Base-by-base conservation (phyloP, 202 grass and related monocot species). In the Alloteropsis angusta region DNA sequence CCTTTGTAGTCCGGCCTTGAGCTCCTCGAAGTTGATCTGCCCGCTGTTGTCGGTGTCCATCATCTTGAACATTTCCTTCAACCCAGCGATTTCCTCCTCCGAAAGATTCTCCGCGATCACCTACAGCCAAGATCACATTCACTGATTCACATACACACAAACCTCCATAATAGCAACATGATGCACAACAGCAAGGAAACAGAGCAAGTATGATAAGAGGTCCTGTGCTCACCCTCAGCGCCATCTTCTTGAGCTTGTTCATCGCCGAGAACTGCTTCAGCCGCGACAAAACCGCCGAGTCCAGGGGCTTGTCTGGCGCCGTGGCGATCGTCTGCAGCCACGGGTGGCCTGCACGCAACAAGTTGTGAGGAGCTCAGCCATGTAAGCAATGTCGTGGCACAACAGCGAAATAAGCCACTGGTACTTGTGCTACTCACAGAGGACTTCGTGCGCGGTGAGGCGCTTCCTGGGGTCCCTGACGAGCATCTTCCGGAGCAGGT, bases 171-270 rank as follows among this genome's bases (percentile, higher is more conserved):
- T n/a, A n/a, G n/a, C n/a, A n/a, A n/a, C n/a, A n/a, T n/a, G n/a
- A n/a, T n/a, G n/a, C n/a, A n/a, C n/a, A n/a, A n/a, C n/a, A n/a
- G n/a, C n/a, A n/a, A n/a, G n/a, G n/a, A n/a, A n/a, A n/a, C n/a
- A n/a, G n/a, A n/a, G n/a, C n/a, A n/a, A n/a, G 0, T 15, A 10
- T 1, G 1, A 16, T 17, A 25, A 7, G 25, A 42, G 15, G 13
- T 21, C 35, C 13, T 2, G 9, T 30, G 46, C 86, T 74, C 83
- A 95, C 92, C 86, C 88, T 87, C 15, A 95, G 19, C 10, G 92
- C 92, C 92, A 95, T 95, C 84, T 95, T 95, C 61, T 92, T 95
- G 0, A 95, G 85, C 76, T 95, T 87, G 56, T 95, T 95, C 85
- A 87, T 95, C n/a, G 92, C 92, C 48, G 89, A 89, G 66, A 95